Conservation (phyloP, 805 yeast genomes). For the Candida golubevii region DNA sequence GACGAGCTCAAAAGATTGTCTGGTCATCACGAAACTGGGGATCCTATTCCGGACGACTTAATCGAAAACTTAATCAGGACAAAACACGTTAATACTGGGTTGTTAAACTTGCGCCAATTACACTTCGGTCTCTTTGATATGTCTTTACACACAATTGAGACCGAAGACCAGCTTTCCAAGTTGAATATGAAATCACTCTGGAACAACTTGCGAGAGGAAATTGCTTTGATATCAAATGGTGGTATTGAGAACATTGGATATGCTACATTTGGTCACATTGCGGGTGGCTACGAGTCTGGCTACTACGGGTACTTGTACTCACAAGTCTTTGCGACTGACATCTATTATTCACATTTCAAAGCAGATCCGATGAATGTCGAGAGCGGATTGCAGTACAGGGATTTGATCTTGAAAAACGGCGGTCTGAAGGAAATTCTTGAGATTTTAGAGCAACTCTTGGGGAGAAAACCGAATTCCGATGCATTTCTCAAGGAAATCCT, state of each 20-base stretch:
- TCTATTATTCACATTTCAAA: constrained; percentile 67
- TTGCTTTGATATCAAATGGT: constrained; percentile 55
- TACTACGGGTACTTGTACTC: constrained; percentile 88
- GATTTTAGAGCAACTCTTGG: constrained; percentile 59
- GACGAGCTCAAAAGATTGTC: constrained; percentile 56
- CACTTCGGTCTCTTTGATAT: constrained; percentile 78
- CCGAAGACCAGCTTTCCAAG: constrained; percentile 37
- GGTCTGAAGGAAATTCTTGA: constrained; percentile 70
- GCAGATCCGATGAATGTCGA: constrained; percentile 59
- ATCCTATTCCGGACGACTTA: constrained; percentile 46
- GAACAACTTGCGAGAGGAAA: constrained; percentile 63
- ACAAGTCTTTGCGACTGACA: constrained; percentile 80
- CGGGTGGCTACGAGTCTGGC: constrained; percentile 83
- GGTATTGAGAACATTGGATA: constrained; percentile 59
- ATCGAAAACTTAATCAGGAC: constrained; percentile 17
- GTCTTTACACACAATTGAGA: constrained; percentile 53
- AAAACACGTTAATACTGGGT: constrained; percentile 60
- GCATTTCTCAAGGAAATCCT: constrained; percentile 67
- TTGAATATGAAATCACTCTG: constrained; percentile 53
- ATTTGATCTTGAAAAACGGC: constrained; percentile 64
- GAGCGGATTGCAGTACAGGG: constrained; percentile 66
- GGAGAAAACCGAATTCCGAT: constrained; percentile 68
- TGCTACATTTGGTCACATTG: constrained; percentile 72
- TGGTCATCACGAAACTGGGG: constrained; percentile 60
- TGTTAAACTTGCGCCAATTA: constrained; percentile 68